Evolutionary conservation across 2,329 filamentous ascomycete genomes (phyloP).

Genomic region (Colletotrichum karsti): DNA sequence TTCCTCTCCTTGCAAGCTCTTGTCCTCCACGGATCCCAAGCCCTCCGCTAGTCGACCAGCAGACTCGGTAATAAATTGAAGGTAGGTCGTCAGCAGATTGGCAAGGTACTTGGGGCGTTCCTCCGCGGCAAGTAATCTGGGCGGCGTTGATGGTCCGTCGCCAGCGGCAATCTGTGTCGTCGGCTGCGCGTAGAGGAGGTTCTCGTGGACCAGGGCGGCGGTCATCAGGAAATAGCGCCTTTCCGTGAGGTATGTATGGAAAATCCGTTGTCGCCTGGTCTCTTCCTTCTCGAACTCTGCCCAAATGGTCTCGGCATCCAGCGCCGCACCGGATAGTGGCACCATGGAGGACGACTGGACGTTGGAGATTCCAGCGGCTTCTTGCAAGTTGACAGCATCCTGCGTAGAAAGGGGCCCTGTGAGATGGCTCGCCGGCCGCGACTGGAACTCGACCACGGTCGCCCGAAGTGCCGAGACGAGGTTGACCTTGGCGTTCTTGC

Average conservation of each 20-base stretch:
- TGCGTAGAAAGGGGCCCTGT: slow-evolving; percentile 78
- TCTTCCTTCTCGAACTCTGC: slow-evolving; percentile 69
- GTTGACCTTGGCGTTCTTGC: slow-evolving; percentile 79
- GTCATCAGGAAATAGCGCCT: slow-evolving; percentile 73
- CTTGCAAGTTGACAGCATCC: slow-evolving; percentile 79
- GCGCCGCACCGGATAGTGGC: slow-evolving; percentile 57
- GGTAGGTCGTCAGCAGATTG: slow-evolving; percentile 56
- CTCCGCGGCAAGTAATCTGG: not conserved
- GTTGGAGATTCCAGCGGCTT: slow-evolving; percentile 74
- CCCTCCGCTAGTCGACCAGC: slow-evolving; percentile 59
- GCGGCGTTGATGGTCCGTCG: slow-evolving; percentile 3
- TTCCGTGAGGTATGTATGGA: slow-evolving; percentile 77
- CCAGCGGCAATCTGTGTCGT: slow-evolving; percentile 20
- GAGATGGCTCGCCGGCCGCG: slow-evolving; percentile 77
- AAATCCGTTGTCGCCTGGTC: slow-evolving; percentile 71
- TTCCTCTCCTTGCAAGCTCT: slow-evolving; percentile 58
- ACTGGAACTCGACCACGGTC: slow-evolving; percentile 85
- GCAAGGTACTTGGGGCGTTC: slow-evolving; percentile 46
- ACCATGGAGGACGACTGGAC: slow-evolving; percentile 65
- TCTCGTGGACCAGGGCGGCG: slow-evolving; percentile 62
- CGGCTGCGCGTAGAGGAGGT: slow-evolving; percentile 52
- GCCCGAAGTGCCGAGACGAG: slow-evolving; percentile 84
- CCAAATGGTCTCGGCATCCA: slow-evolving; percentile 64
- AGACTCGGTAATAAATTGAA: slow-evolving; percentile 55
- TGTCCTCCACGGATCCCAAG: slow-evolving; percentile 60